Conservation (phyloP, 345 rosid species). For the Ailanthus altissimus region DNA sequence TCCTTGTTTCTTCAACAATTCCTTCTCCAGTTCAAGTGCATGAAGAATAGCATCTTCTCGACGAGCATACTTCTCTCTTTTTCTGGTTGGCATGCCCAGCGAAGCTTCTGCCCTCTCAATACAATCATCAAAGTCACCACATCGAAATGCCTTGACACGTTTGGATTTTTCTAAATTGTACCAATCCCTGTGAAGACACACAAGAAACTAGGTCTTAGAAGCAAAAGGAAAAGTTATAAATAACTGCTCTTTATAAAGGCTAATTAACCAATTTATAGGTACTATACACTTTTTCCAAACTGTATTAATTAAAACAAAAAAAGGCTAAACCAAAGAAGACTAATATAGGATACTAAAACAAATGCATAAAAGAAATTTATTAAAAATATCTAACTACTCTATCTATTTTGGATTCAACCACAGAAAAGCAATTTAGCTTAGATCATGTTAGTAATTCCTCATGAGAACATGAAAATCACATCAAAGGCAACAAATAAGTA, state of each 20-base stretch:
- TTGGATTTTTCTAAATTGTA: slow-evolving; percentile 97
- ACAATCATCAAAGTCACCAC: slow-evolving; percentile 97
- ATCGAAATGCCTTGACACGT: slow-evolving; percentile 95
- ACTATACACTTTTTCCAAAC: background rate
- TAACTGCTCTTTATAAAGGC: background rate
- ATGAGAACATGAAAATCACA: background rate
- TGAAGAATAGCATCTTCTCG: slow-evolving; percentile 99
- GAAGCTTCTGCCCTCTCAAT: slow-evolving; percentile 87
- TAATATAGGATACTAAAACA: background rate
- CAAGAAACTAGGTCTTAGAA: slow-evolving; percentile 9
- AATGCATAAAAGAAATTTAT: background rate
- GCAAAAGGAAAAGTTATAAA: background rate
- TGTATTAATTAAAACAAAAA: background rate
- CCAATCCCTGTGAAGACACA: slow-evolving; percentile 77
- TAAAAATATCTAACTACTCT: background rate
- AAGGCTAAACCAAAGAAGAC: background rate
- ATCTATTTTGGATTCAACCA: background rate
- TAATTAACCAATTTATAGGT: background rate
- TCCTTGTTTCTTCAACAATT: slow-evolving; percentile 58
- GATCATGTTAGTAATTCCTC: background rate
- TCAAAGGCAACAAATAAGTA: background rate
- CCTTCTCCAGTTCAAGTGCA: slow-evolving; percentile 96
- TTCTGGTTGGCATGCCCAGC: slow-evolving; percentile 72
- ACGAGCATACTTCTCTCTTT: slow-evolving; percentile 99
- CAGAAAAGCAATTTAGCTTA: background rate